Percentiles rank a stretch among this genome's conserved stretches.
Conservation (phyloP, 2,329 filamentous ascomycete genomes). For the Ambrosiella cleistominuta region DNA sequence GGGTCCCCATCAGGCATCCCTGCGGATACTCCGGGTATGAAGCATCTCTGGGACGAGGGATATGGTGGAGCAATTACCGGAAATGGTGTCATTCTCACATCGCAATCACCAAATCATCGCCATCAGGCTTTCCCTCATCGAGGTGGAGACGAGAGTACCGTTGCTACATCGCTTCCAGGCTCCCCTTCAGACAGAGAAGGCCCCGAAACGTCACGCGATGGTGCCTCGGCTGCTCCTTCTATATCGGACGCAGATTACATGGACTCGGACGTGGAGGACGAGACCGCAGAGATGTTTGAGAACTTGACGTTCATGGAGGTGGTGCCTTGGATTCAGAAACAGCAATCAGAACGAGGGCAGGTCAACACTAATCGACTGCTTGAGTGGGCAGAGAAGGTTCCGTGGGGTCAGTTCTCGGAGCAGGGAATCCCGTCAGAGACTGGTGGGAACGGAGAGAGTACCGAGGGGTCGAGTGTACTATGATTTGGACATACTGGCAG, state of each 20-base stretch:
- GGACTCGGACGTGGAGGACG: neutral
- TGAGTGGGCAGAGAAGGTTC: constrained; percentile 6
- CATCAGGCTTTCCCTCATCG: neutral
- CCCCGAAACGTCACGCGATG: constrained; percentile 7
- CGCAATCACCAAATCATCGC: constrained; percentile 4
- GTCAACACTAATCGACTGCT: constrained; percentile 4
- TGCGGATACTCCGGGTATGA: constrained; percentile 15
- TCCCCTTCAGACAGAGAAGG: constrained; percentile 8
- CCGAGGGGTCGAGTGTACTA: neutral
- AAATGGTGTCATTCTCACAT: constrained; percentile 23
- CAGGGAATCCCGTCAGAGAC: neutral
- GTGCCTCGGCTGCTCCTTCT: neutral
- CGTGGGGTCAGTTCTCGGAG: constrained; percentile 6
- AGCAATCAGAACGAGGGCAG: neutral
- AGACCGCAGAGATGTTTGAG: neutral
- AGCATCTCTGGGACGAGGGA: constrained; percentile 11
- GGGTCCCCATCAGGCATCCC: constrained; percentile 21
- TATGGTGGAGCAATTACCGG: constrained; percentile 24
- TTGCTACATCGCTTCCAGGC: neutral
- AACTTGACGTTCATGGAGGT: constrained; percentile 6
- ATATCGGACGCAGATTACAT: neutral
- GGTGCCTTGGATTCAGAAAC: constrained; percentile 5
- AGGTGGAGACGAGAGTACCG: neutral
- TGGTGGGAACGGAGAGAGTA: neutral
- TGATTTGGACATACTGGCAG: neutral